Percentiles rank a stretch among this genome's conserved stretches.
phyloP scores from a whole-genome alignment of 805 yeast genomes.

The Hanseniaspora osmophila region DNA sequence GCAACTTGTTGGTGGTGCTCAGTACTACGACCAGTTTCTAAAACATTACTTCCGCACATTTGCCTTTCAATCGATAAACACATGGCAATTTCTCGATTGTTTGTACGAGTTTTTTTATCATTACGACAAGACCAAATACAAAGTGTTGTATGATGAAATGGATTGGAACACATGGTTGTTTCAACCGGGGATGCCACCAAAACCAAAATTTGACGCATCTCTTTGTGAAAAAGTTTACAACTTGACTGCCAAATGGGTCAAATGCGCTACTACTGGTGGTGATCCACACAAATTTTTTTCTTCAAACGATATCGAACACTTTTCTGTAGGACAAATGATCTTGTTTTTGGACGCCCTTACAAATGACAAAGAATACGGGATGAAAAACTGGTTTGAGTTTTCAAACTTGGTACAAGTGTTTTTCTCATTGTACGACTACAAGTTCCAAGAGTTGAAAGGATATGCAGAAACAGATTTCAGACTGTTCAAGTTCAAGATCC shows the following conservation, averaged over 20 bases:
- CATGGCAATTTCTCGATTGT: conserved; percentile 66
- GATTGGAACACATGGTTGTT: conserved; percentile 83
- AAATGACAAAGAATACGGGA: conserved; percentile 31
- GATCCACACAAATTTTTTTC: conserved; percentile 5
- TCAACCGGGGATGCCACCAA: conserved; percentile 79
- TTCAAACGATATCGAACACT: conserved; percentile 35
- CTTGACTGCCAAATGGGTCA: conserved; percentile 55
- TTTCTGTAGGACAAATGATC: conserved; percentile 64
- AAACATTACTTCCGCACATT: conserved; percentile 60
- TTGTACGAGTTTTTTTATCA: conserved; percentile 48
- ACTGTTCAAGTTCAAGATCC: conserved; percentile 56
- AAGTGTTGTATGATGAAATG: conserved; percentile 39
- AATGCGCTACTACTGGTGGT: conserved; percentile 17
- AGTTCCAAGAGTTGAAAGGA: conserved; percentile 33
- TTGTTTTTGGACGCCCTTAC: conserved; percentile 63
- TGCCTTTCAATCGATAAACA: conserved; percentile 59
- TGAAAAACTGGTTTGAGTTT: conserved; percentile 25
- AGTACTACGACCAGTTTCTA: conserved; percentile 64
- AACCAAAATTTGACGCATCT: conserved; percentile 65
- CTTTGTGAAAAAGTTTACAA: conserved; percentile 59
- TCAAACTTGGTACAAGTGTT: conserved; percentile 23
- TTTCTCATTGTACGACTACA: conserved; percentile 26
- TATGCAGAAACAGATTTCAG: conserved; percentile 77
- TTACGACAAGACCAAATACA: conserved; percentile 28
- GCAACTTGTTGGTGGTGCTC: conserved; percentile 46